Evolutionary conservation across 495 filamentous ascomycete genomes (phyloP), one percentile per base, ranked within the genome.

Genomic region (Cryomyces antarcticus): DNA sequence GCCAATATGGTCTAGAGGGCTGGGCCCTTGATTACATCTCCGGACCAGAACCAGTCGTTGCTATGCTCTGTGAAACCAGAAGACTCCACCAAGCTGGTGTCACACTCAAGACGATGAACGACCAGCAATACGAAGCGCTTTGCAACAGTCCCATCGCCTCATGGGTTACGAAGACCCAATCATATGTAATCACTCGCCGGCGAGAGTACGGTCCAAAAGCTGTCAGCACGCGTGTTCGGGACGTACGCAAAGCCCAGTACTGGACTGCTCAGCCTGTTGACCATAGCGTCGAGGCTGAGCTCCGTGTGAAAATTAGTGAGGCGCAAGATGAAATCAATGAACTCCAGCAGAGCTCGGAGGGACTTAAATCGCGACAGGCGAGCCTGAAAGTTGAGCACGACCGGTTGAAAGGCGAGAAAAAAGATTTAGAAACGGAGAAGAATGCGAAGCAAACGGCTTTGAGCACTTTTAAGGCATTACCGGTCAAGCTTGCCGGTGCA

Each of bases 191-290:
- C 39, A 62, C 56, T 3, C 70, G 77, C 7, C 71, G 86, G 35
- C 57, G 64, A 46, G 85, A 93, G 55, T 93, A 92, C 56, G 83
- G 81, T 0, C 62, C 72, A 0, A 53, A 55, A 12, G 83, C 78
- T 5, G 64, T 63, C 6, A 82, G 82, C 5, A 86, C 81, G 5
- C 59, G 58, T 6, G 72, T 78, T 1, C 66, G 58, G 37, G 54
- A 57, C 39, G 44, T 93, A 2, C 61, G 49, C 7, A 56, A 49
- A 31, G 82, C 80, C 4, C 55, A 52, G 10, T 64, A 70, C 42
- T 95, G 85, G 80, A 83, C 79, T 3, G 71, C 84, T 45, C 74
- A 82, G 50, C 79, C 82, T 4, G 70, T 84, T 9, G 79, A 89
- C 55, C 49, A 52, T 0, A 60, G 67, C 28, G 68, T 71, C 41